Evolutionary conservation across 176 grass and related monocot species (phyloP).

Genomic region (Urochloa ruziziensis): DNA sequence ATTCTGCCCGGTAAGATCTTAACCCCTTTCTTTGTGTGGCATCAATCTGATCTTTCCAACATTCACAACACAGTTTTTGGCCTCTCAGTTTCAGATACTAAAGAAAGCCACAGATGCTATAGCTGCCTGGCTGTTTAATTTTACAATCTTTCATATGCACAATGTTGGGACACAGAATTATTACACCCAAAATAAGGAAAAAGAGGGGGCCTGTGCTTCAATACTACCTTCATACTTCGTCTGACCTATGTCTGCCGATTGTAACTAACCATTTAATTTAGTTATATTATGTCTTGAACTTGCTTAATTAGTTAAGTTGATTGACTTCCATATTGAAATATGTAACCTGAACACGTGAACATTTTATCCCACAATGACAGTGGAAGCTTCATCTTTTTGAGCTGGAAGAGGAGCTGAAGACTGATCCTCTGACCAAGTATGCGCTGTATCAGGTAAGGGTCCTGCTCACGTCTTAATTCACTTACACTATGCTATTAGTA

Average conservation of each 20-base stretch:
- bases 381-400: constrained; percentile 99
- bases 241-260: not conserved
- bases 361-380: constrained; percentile 43
- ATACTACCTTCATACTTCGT: not conserved
- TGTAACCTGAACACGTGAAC: not conserved
- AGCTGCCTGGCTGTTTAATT: not conserved
- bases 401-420: constrained; percentile 89
- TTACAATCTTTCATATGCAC: not conserved
- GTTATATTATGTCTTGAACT: not conserved
- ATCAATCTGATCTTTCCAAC: not conserved
- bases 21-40: not conserved
- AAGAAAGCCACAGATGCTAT: not conserved
- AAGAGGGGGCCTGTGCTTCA: not conserved
- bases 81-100: not conserved
- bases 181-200: not conserved
- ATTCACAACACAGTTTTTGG: not conserved
- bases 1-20: constrained; percentile 83
- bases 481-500: too few species aligned
- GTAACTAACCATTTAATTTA: constrained; percentile 3
- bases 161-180: not conserved
- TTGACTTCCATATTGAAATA: not conserved
- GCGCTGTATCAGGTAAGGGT: constrained; percentile 76
- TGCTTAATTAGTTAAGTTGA: not conserved
- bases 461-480: not conserved
- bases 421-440: constrained; percentile 80